Conservation (phyloP, 2,329 filamentous ascomycete species). For the Cladobotryum protrusum region DNA sequence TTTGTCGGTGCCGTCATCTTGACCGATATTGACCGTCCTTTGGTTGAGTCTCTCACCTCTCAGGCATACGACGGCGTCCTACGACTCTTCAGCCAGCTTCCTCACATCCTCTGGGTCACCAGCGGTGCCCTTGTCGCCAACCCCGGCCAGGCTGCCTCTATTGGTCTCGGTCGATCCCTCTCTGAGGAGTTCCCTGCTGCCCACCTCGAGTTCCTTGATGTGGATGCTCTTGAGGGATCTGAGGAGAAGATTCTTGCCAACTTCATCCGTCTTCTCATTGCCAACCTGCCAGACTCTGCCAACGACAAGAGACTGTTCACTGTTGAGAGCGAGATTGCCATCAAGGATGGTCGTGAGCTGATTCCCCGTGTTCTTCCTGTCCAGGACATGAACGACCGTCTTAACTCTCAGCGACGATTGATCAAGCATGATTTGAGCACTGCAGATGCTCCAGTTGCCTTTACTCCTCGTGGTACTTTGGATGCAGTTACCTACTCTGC, state of each 20-base stretch:
- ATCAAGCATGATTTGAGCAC: not conserved
- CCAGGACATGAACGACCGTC: not conserved
- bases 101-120: slow-evolving; percentile 1
- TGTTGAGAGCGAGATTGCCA: not conserved
- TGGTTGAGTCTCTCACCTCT: not conserved
- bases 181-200: not conserved
- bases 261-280: not conserved
- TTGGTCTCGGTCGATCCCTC: not conserved
- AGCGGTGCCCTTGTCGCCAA: not conserved
- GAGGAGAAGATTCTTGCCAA: not conserved
- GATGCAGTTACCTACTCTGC: not conserved
- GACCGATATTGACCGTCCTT: not conserved
- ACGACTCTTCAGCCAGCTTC: not conserved
- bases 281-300: not conserved
- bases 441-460: not conserved
- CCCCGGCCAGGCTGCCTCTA: not conserved
- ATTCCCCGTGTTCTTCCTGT: not conserved
- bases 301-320: not conserved
- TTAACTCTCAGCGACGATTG: not conserved
- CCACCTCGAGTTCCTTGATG: not conserved
- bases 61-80: not conserved
- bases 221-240: not conserved
- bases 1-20: not conserved
- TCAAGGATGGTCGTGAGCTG: not conserved
- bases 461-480: not conserved